These are phyloP conservation scores for Ziziphus jujuba DNA, from an alignment of 306 rosid species.

Conservation along the genomic window DNA sequence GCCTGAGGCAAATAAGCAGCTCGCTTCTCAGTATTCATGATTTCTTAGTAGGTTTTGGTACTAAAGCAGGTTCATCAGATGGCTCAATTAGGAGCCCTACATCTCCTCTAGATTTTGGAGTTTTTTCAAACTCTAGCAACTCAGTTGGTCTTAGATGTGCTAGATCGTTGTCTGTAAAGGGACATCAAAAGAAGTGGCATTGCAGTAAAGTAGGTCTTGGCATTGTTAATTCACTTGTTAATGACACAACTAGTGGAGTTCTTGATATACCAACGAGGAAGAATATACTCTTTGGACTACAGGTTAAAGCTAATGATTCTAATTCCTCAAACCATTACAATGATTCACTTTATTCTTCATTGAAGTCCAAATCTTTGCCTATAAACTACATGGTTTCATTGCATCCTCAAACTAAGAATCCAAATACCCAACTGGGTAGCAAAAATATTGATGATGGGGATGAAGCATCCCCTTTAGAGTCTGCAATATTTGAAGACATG, in stretches of 20 bases:
- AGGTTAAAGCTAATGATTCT: slow-evolving; percentile 46
- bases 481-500: slow-evolving; percentile 32
- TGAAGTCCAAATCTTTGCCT: slow-evolving; percentile 67
- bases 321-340: slow-evolving; percentile 36
- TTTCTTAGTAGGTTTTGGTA: slow-evolving; percentile 55
- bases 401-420: slow-evolving; percentile 38
- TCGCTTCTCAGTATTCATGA: slow-evolving; percentile 62
- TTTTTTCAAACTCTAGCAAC: slow-evolving; percentile 58
- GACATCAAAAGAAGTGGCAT: slow-evolving; percentile 43
- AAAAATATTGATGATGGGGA: slow-evolving; percentile 32
- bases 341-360: slow-evolving; percentile 39
- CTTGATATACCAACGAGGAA: slow-evolving; percentile 48
- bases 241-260: slow-evolving; percentile 49
- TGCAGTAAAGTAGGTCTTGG: slow-evolving; percentile 69
- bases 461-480: slow-evolving; percentile 28
- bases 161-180: slow-evolving; percentile 35
- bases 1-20: slow-evolving; percentile 54
- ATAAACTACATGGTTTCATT: slow-evolving; percentile 60
- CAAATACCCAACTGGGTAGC: slow-evolving; percentile 31
- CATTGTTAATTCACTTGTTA: slow-evolving; percentile 60
- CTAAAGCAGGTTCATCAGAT: slow-evolving; percentile 50
- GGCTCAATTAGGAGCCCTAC: slow-evolving; percentile 81
- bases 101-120: slow-evolving; percentile 69
- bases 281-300: slow-evolving; percentile 69
- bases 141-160: slow-evolving; percentile 47